These are phyloP conservation scores for Naegleria lovaniensis DNA, from an alignment of 208 protist species.

Conservation along the genomic window DNA sequence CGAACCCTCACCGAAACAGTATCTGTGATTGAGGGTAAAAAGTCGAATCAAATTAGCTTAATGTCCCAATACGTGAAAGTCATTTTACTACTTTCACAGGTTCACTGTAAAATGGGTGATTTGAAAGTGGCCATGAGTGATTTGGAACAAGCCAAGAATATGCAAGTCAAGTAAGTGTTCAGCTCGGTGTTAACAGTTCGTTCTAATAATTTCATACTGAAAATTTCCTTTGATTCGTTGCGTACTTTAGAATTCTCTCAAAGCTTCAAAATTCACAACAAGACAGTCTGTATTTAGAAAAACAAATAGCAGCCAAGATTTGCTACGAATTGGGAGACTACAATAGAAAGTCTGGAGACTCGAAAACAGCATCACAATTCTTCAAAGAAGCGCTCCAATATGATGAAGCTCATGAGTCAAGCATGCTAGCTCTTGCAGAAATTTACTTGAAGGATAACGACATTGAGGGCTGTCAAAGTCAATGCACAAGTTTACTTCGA, in stretches of 20 bases:
- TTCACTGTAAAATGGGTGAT: not conserved
- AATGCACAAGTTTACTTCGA: slow-evolving; percentile 71
- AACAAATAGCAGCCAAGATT: slow-evolving; percentile 61
- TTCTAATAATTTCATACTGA: too few species aligned
- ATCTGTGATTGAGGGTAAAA: slow-evolving; percentile 41
- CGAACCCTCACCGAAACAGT: slow-evolving; percentile 55
- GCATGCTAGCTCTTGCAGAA: slow-evolving; percentile 66
- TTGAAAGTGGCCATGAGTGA: not conserved
- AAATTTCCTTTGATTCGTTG: too few species aligned
- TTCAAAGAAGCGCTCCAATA: slow-evolving; percentile 74
- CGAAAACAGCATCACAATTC: slow-evolving; percentile 57
- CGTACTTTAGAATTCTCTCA: slow-evolving; percentile 58
- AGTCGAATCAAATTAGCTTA: slow-evolving; percentile 46
- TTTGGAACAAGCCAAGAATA: not conserved
- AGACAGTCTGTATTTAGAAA: slow-evolving; percentile 69
- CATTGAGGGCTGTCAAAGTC: slow-evolving; percentile 71
- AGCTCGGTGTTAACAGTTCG: too few species aligned
- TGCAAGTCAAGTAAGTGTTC: slow-evolving; percentile 41
- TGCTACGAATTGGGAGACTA: slow-evolving; percentile 64
- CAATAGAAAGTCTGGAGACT: slow-evolving; percentile 35
- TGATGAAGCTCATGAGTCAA: slow-evolving; percentile 64
- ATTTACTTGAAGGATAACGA: slow-evolving; percentile 65
- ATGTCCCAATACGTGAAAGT: slow-evolving; percentile 66
- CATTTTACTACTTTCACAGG: slow-evolving; percentile 70
- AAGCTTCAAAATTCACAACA: slow-evolving; percentile 65